Percentiles rank a stretch among this genome's conserved stretches.
Evolutionary conservation across 345 rosid species (phyloP).

Genomic region (Eucalyptus guilfoylei): DNA sequence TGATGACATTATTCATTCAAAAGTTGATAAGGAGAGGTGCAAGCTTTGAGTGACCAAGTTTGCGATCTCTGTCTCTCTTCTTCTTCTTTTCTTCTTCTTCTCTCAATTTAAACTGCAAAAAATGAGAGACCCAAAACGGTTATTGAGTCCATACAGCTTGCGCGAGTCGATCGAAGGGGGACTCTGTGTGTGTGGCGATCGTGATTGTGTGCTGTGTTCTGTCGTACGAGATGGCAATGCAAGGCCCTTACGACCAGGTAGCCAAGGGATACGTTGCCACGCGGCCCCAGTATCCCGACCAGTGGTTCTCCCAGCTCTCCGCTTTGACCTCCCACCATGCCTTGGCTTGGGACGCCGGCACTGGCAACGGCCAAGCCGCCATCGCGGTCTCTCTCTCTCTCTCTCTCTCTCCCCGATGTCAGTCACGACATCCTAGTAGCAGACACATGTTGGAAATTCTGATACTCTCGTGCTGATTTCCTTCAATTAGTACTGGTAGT

Average conservation of each 20-base stretch:
- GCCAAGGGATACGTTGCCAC: slow-evolving; percentile 43
- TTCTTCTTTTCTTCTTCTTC: too few relatives aligned
- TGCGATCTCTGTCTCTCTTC: neutral
- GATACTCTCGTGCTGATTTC: neutral
- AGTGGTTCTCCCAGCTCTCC: slow-evolving; percentile 57
- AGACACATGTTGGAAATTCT: neutral
- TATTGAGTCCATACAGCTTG: neutral
- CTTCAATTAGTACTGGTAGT: neutral
- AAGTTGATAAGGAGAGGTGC: neutral
- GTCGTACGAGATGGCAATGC: neutral
- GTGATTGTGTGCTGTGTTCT: neutral
- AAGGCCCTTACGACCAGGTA: slow-evolving; percentile 36
- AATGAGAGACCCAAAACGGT: neutral
- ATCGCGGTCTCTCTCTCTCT: slow-evolving; percentile 20
- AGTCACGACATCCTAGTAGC: neutral
- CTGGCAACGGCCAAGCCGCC: slow-evolving; percentile 72
- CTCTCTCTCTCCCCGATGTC: neutral
- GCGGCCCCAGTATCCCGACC: slow-evolving; percentile 44
- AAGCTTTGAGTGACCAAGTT: neutral
- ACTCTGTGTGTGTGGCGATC: neutral
- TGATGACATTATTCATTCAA: too few relatives aligned
- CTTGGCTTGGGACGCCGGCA: slow-evolving; percentile 70
- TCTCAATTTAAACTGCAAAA: neutral
- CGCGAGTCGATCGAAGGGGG: neutral
- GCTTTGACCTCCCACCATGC: slow-evolving; percentile 24